These are phyloP conservation scores for Zymoseptoria passerinii DNA, from an alignment of 2,329 filamentous ascomycete genomes.

Conservation along the genomic window DNA sequence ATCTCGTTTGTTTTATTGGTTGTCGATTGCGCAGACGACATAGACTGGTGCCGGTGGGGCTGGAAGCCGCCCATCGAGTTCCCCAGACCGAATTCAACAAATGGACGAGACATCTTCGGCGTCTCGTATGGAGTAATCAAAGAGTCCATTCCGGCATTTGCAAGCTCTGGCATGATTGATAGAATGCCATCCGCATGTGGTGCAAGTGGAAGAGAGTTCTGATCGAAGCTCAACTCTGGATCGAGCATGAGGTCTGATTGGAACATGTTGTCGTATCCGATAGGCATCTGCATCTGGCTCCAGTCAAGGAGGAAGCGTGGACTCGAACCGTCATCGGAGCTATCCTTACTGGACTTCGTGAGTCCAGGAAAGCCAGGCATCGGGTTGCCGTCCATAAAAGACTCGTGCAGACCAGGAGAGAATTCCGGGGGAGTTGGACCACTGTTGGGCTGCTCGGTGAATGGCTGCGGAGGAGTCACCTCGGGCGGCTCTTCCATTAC, in stretches of 20 bases:
- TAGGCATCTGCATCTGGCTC: constrained; percentile 39
- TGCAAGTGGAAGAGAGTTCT: constrained; percentile 31
- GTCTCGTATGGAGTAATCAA: constrained; percentile 41
- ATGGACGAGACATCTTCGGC: constrained; percentile 39
- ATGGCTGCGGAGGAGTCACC: constrained; percentile 32
- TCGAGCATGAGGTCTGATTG: constrained; percentile 38
- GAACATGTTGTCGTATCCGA: constrained; percentile 37
- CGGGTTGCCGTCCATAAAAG: constrained; percentile 37
- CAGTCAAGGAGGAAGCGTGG: constrained; percentile 44
- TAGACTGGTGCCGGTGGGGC: constrained; percentile 34
- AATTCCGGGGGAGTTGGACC: constrained; percentile 22
- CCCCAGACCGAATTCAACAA: constrained; percentile 40
- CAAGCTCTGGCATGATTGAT: constrained; percentile 39
- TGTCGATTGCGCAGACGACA: constrained; percentile 9
- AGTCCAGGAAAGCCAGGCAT: constrained; percentile 42
- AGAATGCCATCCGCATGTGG: constrained; percentile 35
- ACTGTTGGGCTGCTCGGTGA: constrained; percentile 35
- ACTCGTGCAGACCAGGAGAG: constrained; percentile 17
- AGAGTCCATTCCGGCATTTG: constrained; percentile 29
- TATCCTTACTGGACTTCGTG: constrained; percentile 30
- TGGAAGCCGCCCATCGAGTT: constrained; percentile 37
- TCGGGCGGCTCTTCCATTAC: constrained; percentile 23
- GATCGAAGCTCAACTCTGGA: constrained; percentile 39
- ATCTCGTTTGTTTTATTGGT: constrained; percentile 31
- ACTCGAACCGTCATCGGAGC: constrained; percentile 36